Evolutionary conservation across 345 rosid species (phyloP), one percentile per base, ranked within the genome.

Genomic region (Cardamine chenopodiifolia): DNA sequence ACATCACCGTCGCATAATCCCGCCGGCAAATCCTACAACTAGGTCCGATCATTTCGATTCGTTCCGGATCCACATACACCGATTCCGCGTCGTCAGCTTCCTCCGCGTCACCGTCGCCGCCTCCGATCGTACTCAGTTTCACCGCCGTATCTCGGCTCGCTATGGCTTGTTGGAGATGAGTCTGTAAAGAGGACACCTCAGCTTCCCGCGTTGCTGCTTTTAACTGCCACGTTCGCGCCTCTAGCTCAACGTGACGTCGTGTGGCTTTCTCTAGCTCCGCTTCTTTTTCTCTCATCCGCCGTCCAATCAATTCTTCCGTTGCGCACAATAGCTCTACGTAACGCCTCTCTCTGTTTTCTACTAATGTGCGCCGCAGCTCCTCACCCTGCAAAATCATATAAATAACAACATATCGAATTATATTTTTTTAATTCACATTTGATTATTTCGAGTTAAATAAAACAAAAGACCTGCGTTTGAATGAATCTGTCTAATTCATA

Each of bases 211-310:
- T 87, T 67, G 86, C 55, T n/a, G 91, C 96, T 82, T 83, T 85
- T 5, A 90, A 91, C 71, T 89, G 91, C 97, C 97, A 91, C 13
- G 78, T 85, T 75, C 87, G 93, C 12, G 90, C 86, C 56, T 87
- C 88, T 53, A 91, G 53, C 83, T 91, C 95, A 2, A 84, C 84
- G 71, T 89, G 84, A 25, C 81, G 82, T 32, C 90, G 85, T 20
- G 79, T 63, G 75, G 92, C 88, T 75, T 83, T 89, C 67, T 89
- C 90, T 11, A 86, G 75, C 68, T 86, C 92, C 0, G 78, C 84
- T 20, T 89, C 89, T 64, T 82, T 91, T 71, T 89, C 90, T 50
- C 84, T 84, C 72, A 89, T 32, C 66, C 81, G 62, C 65, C 78
- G 70, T 26, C 77, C 70, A 12, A 84, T 77, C 5, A 86, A 61